Evolutionary conservation across 2,329 filamentous ascomycete species (phyloP).

Genomic region (Myriosclerotinia duriaeana): DNA sequence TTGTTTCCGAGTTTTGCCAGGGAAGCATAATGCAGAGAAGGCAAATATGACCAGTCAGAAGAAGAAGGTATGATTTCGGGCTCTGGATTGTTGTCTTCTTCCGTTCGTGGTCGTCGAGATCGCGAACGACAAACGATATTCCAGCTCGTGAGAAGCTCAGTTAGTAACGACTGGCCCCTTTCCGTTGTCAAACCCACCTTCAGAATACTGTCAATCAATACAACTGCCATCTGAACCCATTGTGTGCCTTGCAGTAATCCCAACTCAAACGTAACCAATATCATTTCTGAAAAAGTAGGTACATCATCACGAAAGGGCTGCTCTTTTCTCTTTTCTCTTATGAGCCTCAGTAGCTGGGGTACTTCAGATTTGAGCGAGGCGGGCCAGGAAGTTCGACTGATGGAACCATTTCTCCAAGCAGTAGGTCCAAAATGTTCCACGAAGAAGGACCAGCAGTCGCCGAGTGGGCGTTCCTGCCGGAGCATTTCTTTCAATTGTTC

Average conservation of each 20-base stretch:
- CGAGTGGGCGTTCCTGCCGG: constrained; percentile 24
- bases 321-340: constrained; percentile 31
- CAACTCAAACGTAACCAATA: constrained; percentile 32
- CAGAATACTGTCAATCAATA: constrained; percentile 31
- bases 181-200: constrained; percentile 19
- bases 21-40: background rate
- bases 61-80: constrained; percentile 11
- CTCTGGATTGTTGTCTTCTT: constrained; percentile 11
- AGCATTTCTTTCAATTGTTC: constrained; percentile 37
- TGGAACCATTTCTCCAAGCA: constrained; percentile 26
- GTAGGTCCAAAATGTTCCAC: constrained; percentile 38
- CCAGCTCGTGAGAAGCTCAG: constrained; percentile 40
- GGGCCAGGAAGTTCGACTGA: constrained; percentile 26
- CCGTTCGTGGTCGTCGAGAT: constrained; percentile 4
- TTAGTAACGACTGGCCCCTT: constrained; percentile 23
- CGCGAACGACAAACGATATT: constrained; percentile 35
- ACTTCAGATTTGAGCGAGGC: constrained; percentile 29
- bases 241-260: constrained; percentile 32
- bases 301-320: constrained; percentile 31
- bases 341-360: constrained; percentile 28
- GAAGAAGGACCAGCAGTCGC: constrained; percentile 39
- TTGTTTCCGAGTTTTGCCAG: constrained; percentile 26
- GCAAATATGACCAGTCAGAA: constrained; percentile 36
- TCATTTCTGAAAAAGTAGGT: constrained; percentile 37
- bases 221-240: constrained; percentile 36